Conservation (phyloP, 1,284 basidiomycete species). For the Leccinum solheimii region DNA sequence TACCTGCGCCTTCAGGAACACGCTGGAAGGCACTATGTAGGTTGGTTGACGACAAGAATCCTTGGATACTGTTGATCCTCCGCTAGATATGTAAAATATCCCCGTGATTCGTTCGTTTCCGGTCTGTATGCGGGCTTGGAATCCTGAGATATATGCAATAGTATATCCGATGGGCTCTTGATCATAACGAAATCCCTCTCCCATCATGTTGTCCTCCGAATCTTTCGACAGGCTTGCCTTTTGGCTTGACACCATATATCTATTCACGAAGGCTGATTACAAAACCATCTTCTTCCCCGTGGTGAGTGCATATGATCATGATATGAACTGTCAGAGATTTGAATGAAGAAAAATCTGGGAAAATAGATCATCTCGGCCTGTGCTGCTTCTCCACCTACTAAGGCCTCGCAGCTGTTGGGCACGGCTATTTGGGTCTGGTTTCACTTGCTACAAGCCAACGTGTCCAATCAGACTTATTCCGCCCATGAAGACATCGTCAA, state of each 20-base stretch:
- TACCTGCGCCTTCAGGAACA: not conserved
- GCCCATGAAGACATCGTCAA: slow-evolving; percentile 37
- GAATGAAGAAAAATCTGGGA: not conserved
- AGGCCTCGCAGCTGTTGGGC: slow-evolving; percentile 12
- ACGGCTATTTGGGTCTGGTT: slow-evolving; percentile 45
- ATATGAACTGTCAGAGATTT: not conserved
- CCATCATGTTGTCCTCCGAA: slow-evolving; percentile 2
- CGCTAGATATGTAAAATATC: not conserved
- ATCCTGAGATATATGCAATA: not conserved
- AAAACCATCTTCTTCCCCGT: slow-evolving; percentile 41
- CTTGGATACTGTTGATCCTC: not conserved
- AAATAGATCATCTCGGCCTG: slow-evolving; percentile 37
- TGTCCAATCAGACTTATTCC: slow-evolving; percentile 42
- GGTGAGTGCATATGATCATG: slow-evolving; percentile 23
- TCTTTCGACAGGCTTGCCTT: slow-evolving; percentile 3
- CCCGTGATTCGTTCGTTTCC: not conserved
- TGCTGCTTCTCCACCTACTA: slow-evolving; percentile 32
- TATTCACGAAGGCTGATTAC: slow-evolving; percentile 41
- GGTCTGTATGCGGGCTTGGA: not conserved
- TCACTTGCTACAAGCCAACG: slow-evolving; percentile 40
- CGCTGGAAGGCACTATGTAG: not conserved
- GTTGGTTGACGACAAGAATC: not conserved
- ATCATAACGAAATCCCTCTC: not conserved
- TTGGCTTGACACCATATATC: slow-evolving; percentile 19
- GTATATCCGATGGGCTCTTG: not conserved